Base-by-base conservation (phyloP, 139 green algal genomes). In the Desmodesmus armatus region DNA sequence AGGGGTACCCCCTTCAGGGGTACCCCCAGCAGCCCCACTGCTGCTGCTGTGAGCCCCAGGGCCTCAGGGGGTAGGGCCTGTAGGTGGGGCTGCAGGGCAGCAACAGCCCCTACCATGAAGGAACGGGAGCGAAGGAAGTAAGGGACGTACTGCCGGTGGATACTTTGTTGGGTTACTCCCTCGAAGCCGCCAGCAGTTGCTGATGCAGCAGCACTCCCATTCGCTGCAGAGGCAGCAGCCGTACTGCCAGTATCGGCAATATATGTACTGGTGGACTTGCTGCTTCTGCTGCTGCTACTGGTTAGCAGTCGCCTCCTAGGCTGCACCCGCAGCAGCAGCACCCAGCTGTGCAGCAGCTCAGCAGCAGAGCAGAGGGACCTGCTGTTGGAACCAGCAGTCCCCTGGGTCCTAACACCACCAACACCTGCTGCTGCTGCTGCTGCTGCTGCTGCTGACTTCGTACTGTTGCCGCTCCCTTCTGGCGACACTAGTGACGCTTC, bases 281-380 rank as follows among this genome's bases (percentile, higher is more conserved):
- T n/a, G n/a, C 29, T 35, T 37, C 7, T 75, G 67, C 35, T 72
- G 53, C 76, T 73, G 55, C 39, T 39, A 6, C 25, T n/a, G n/a
- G n/a, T n/a, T n/a, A n/a, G n/a, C n/a, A n/a, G n/a, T n/a, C n/a
- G n/a, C n/a, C n/a, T n/a, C n/a, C n/a, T n/a, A n/a, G n/a, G n/a
- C n/a, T 53, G 53, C 53, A 41, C 37, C 37, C 29, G 76, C 55
- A 72, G 55, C 55, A 82, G 55, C 19, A 21, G 37, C 53, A 72
- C 76, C 76, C 76, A 82, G 4, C 55, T 35, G 40, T 72, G 53
- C 25, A 82, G 76, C 55, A 82, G 76, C 53, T 58, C 35, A 5
- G 15, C 76, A 51, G 73, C 49, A 63, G 51, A 13, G 47, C 47
- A 55, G 47, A 7, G 7, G 47, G 9, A 55, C 47, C 47, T 55